Evolutionary conservation across 2,329 filamentous ascomycete species (phyloP), one percentile per base, ranked within the genome.

Genomic region (Venturia carpophila): DNA sequence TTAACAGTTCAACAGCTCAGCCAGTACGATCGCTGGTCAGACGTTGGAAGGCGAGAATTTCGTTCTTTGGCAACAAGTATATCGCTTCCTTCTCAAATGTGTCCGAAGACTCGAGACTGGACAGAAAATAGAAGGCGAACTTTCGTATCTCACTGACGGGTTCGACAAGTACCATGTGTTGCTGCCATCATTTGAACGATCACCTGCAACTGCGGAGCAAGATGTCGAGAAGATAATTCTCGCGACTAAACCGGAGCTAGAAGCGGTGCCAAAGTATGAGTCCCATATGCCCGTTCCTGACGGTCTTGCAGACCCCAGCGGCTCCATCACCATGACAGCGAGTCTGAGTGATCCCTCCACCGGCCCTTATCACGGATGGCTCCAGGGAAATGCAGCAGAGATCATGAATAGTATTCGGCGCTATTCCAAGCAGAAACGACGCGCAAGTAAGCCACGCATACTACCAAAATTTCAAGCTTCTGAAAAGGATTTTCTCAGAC

Each of bases 1-100:
- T 15, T 47, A 19, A 47, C 43, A 7, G n/a, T 47, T 47, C 43
- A 5, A 47, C 43, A 47, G 43, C 43, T 47, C 43, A 21, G 68
- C 70, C 34, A 67, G 69, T 24, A 65, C 70, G 1, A 71, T 70
- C 3, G 73, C 70, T 10, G 68, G 68, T 0, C 68, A 69, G 5
- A 76, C 75, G 0, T 74, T 75, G 55, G 75, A 77, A 60, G 77
- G 77, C 5, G 77, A 79, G 65, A 79, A 77, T 63, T 76, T 75
- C 65, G 76, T 77, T 9, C 73, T 78, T 63, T 73, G 73, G 66
- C 76, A 77, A 65, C 75, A 79, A 69, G 69, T 77, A 27, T 71
- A 71, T 5, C 69, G 71, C 2, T 70, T 71, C 52, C 68, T 77
- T 24, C 66, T 74, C 45, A 74, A 75, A 64, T 67, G 67, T 42